These are phyloP conservation scores for Zea luxurians DNA, from an alignment of 176 grass and related monocot genomes.

Conservation along the genomic window DNA sequence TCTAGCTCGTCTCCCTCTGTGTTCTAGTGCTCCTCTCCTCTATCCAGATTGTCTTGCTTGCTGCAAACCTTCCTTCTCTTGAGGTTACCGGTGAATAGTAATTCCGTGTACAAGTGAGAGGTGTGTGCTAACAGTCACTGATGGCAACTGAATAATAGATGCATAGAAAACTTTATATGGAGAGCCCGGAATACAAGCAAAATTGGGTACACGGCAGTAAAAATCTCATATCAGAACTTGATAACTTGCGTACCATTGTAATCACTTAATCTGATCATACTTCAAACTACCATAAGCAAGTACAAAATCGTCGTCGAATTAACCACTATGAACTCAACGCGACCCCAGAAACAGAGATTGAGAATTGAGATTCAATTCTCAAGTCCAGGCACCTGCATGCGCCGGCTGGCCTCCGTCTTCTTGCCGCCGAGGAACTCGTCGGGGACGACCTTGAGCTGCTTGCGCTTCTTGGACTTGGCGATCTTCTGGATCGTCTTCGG, in stretches of 20 bases:
- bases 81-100: no score
- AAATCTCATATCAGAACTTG: background rate
- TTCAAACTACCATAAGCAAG: constrained; percentile 17
- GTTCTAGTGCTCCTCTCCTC: no score
- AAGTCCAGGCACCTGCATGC: constrained; percentile 48
- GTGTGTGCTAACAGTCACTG: background rate
- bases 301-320: constrained; percentile 25
- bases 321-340: background rate
- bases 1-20: no score
- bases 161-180: background rate
- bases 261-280: constrained; percentile 1
- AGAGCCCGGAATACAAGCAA: background rate
- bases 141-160: background rate
- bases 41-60: no score
- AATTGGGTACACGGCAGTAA: background rate
- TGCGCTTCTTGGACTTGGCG: constrained; percentile 82
- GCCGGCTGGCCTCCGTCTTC: constrained; percentile 50
- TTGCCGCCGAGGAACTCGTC: constrained; percentile 70
- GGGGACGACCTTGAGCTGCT: constrained; percentile 73
- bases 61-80: no score
- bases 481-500: constrained; percentile 97
- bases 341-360: constrained; percentile 12
- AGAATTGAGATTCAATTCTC: constrained; percentile 26
- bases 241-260: background rate
- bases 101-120: no score